A percentile compares a stretch with the other conserved stretches of the same genome.
Evolutionary conservation across 495 filamentous ascomycete genomes (phyloP).

Genomic region (Penicillium maclennaniae): DNA sequence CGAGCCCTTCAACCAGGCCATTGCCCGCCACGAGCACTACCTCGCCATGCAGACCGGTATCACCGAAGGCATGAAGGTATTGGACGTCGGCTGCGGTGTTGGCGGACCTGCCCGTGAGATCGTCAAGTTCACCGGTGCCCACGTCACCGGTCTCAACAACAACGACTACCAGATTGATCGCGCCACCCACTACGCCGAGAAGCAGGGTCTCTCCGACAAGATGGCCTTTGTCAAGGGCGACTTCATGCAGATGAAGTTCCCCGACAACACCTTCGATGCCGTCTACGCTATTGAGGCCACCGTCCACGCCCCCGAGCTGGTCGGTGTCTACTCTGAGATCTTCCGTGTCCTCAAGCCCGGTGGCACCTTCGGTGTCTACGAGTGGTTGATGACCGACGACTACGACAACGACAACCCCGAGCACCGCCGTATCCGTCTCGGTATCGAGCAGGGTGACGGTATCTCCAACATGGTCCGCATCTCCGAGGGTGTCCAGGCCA

Average conservation of each 20-base stretch:
- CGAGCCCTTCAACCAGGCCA: constrained; percentile 87
- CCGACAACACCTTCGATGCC: constrained; percentile 85
- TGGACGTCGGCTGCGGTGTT: constrained; percentile 97
- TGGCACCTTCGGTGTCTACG: constrained; percentile 94
- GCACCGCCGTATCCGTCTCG: constrained; percentile 88
- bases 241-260: constrained; percentile 99
- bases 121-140: constrained; percentile 86
- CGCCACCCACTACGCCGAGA: constrained; percentile 76
- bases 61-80: constrained; percentile 78
- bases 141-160: constrained; percentile 95
- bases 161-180: constrained; percentile 99
- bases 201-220: constrained; percentile 77
- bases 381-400: constrained; percentile 97
- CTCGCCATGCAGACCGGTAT: constrained; percentile 88
- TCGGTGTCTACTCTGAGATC: constrained; percentile 91
- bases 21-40: constrained; percentile 98
- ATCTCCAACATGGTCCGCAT: constrained; percentile 98
- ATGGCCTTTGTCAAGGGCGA: constrained; percentile 91
- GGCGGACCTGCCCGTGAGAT: constrained; percentile 98
- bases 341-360: constrained; percentile 95
- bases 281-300: constrained; percentile 99
- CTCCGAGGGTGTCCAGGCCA: constrained; percentile 75
- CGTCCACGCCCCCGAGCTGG: constrained; percentile 90
- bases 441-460: constrained; percentile 94
- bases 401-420: constrained; percentile 87